phyloP scores from a whole-genome alignment of 2,329 filamentous ascomycete species.

The Capronia americana region DNA sequence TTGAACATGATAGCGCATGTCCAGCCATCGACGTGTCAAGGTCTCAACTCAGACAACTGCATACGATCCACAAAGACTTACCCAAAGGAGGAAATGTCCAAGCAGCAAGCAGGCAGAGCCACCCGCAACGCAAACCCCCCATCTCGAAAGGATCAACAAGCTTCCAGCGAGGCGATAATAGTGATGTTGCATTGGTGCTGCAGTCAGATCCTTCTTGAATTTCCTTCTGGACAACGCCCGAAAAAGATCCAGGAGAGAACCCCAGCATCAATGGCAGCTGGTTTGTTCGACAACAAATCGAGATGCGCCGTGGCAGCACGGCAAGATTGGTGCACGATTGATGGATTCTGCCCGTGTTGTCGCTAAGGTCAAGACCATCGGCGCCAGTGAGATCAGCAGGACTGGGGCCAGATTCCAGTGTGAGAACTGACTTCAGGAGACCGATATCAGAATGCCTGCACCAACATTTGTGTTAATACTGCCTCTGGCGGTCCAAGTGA shows the following conservation, averaged over 20 bases:
- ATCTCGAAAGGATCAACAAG: background rate
- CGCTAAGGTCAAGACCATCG: background rate
- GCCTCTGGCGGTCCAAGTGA: background rate
- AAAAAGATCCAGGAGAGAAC: background rate
- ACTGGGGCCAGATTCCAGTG: background rate
- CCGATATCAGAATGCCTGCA: background rate
- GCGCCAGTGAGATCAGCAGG: background rate
- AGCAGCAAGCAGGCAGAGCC: background rate
- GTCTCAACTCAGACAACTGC: background rate
- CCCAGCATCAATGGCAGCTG: background rate
- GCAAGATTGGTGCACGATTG: background rate
- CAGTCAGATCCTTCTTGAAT: background rate
- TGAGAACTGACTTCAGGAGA: background rate
- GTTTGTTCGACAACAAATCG: background rate
- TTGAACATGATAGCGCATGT: background rate
- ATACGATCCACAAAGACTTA: background rate
- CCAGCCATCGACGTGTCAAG: background rate
- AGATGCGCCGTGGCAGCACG: background rate
- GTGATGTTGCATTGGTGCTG: slow-evolving; percentile 7
- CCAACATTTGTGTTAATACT: background rate
- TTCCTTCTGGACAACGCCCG: background rate
- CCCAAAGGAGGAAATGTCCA: background rate
- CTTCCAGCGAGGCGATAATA: slow-evolving; percentile 2
- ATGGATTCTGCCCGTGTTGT: background rate
- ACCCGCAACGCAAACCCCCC: background rate